These are phyloP conservation scores for Quercus engelmannii DNA, from an alignment of 306 rosid genomes.

Conservation along the genomic window DNA sequence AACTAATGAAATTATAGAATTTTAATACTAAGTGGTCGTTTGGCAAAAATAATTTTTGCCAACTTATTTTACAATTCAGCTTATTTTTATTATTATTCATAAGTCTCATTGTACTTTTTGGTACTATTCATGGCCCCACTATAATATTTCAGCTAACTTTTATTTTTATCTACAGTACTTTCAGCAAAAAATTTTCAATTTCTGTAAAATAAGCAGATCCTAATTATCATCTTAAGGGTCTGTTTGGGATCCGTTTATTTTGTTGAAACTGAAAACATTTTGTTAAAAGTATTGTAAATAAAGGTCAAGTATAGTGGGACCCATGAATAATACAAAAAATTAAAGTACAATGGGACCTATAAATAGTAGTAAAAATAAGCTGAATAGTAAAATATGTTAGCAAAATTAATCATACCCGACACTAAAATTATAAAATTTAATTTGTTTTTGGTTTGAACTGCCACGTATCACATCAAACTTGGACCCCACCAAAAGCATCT, in stretches of 20 bases:
- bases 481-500: neutral
- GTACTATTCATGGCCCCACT: accelerated
- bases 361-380: accelerated
- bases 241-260: accelerated
- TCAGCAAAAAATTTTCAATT: no score
- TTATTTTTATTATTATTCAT: no score
- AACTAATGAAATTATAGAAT: no score
- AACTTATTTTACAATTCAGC: no score
- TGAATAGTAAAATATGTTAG: accelerated
- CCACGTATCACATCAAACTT: neutral
- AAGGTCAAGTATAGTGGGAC: accelerated
- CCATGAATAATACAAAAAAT: accelerated
- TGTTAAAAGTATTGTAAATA: accelerated
- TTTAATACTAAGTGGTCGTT: neutral
- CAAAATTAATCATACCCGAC: accelerated
- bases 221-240: no score
- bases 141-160: no score
- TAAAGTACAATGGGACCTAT: accelerated
- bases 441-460: neutral
- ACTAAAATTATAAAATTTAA: neutral
- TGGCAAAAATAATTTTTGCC: no score
- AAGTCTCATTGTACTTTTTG: accelerated
- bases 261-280: no score
- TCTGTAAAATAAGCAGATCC: no score
- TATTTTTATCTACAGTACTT: no score